Evolutionary conservation across 768 basidiomycete genomes (phyloP), one percentile per base, ranked within the genome.

Genomic region (Lepiota venenata): DNA sequence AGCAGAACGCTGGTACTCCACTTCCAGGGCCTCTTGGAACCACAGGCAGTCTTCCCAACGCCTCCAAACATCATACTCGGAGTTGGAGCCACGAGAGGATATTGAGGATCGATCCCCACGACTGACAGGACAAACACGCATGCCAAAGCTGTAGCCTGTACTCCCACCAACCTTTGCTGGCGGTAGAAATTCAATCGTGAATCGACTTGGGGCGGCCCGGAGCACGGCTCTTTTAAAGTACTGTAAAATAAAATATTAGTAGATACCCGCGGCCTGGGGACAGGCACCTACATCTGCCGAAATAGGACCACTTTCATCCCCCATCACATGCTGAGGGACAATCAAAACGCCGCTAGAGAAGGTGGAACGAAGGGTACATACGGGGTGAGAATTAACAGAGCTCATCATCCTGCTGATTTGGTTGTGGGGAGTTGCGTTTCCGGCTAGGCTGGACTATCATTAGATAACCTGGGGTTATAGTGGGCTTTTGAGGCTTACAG

Each of bases 1-100:
- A 12, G 90, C 84, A 59, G 82, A 74, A 21, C 75, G 73, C 16
- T 70, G 61, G 60, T 91, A 93, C 63, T 87, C 85, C 14, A 63
- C 57, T 66, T 91, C 89, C 9, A 93, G 71, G 1, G 70, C 68
- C 40, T 86, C 82, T 64, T 93, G 91, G 61, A 91, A 84, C 72
- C 75, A 80, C 9, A 93, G 71, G 55, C 88, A 91, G 61, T 93
- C 91, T 54, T 91, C 91, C 91, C 91, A 93, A 43, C 78, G 74
- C 22, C 91, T 76, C 82, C 87, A 90, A 36, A 93, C 74, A 12
- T 87, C 85, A 62, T 93, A 92, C 54, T 82, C 82, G 8, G 66
- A 61, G 43, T 69, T 55, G 41, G 74, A 71, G 15, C 61, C 62
- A 29, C 63, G 51, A 4, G 77, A 76, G 18, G 66, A 73, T 25